Evolutionary conservation across 2,329 filamentous ascomycete genomes (phyloP).

Genomic region (Aspergillus brunneoviolaceus): DNA sequence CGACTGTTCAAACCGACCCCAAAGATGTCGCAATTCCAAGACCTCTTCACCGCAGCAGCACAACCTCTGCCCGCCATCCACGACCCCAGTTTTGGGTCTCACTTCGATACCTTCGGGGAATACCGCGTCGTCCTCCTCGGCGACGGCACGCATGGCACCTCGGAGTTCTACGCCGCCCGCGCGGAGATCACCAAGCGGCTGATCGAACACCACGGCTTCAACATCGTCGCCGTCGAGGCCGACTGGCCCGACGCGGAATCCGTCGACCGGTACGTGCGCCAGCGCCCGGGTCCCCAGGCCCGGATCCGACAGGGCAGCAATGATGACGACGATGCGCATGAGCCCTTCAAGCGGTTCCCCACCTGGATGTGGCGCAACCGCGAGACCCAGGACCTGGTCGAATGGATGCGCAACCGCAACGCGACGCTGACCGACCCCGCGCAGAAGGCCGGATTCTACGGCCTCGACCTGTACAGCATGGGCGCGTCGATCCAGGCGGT

Average conservation of each 20-base stretch:
- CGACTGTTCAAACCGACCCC: not conserved
- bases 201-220: slow-evolving; percentile 52
- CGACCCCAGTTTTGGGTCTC: slow-evolving; percentile 38
- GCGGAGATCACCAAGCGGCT: slow-evolving; percentile 53
- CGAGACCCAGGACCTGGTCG: slow-evolving; percentile 52
- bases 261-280: slow-evolving; percentile 53
- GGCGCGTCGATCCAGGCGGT: slow-evolving; percentile 48
- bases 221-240: slow-evolving; percentile 52
- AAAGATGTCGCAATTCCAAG: slow-evolving; percentile 32
- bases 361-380: slow-evolving; percentile 59
- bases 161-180: slow-evolving; percentile 55
- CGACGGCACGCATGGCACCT: slow-evolving; percentile 54
- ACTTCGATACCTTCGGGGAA: slow-evolving; percentile 43
- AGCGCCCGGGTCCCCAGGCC: slow-evolving; percentile 41
- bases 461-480: slow-evolving; percentile 55
- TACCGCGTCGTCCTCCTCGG: slow-evolving; percentile 47
- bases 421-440: slow-evolving; percentile 26
- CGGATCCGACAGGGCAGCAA: slow-evolving; percentile 26
- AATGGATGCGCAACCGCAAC: slow-evolving; percentile 53
- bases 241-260: slow-evolving; percentile 57
- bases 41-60: slow-evolving; percentile 36
- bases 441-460: slow-evolving; percentile 47
- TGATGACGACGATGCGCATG: slow-evolving; percentile 22
- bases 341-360: slow-evolving; percentile 52
- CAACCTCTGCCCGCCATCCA: slow-evolving; percentile 38